These are phyloP conservation scores for Colletotrichum melonis DNA, from an alignment of 2,329 filamentous ascomycete genomes.

Conservation along the genomic window DNA sequence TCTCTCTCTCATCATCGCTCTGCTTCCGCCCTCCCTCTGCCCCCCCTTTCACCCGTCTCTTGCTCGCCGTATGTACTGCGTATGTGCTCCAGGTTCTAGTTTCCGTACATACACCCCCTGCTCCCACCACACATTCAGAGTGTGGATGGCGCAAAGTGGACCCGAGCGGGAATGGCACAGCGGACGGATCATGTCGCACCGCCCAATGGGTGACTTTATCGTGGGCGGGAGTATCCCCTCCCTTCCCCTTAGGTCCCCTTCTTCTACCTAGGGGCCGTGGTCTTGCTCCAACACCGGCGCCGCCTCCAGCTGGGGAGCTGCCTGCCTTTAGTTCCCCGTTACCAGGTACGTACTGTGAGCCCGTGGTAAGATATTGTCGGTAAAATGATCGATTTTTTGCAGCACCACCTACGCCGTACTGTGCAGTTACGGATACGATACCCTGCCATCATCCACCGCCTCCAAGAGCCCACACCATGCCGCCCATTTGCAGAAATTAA, in stretches of 20 bases:
- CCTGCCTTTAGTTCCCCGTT: constrained; percentile 1
- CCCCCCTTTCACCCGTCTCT: not conserved
- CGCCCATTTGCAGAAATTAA: not conserved
- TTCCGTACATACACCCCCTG: constrained; percentile 1
- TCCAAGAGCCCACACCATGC: not conserved
- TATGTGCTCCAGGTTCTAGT: not conserved
- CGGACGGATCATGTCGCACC: constrained; percentile 34
- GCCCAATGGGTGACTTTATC: constrained; percentile 29
- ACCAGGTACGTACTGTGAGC: not conserved
- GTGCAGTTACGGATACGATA: not conserved
- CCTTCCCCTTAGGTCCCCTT: constrained; percentile 25
- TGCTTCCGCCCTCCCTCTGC: not conserved
- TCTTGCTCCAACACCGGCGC: constrained; percentile 4
- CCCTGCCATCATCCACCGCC: not conserved
- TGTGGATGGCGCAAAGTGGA: constrained; percentile 22
- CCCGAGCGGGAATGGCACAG: constrained; percentile 33
- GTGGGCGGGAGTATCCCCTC: constrained; percentile 24
- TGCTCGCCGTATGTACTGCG: not conserved
- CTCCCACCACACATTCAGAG: not conserved
- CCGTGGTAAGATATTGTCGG: not conserved
- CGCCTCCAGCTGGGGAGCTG: not conserved
- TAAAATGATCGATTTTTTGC: not conserved
- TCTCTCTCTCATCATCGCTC: not conserved
- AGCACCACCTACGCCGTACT: not conserved
- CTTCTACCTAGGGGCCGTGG: constrained; percentile 1